A percentile compares a stretch with the other conserved stretches of the same genome.
Conservation (phyloP, 1,284 basidiomycete species). For the Irpex rosettiformis region DNA sequence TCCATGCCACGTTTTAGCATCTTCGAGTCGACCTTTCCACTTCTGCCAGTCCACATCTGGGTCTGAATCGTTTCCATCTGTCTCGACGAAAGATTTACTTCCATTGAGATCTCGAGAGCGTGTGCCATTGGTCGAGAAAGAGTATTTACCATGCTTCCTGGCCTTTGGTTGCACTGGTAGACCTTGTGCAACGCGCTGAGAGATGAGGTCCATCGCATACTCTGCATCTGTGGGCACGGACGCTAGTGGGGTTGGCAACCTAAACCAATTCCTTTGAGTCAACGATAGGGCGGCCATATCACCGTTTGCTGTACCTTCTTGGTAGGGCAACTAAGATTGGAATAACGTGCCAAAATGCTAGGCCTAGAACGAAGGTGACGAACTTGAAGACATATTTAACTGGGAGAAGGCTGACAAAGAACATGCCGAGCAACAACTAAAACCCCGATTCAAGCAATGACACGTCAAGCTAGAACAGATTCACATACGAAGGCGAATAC, state of each 20-base stretch:
- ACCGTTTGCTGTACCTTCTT: constrained; percentile 34
- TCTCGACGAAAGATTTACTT: background rate
- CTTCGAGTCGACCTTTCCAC: constrained; percentile 44
- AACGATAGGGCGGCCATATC: background rate
- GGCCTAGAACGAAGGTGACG: constrained; percentile 42
- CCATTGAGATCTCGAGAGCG: background rate
- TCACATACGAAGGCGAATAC: constrained; percentile 43
- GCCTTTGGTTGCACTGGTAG: constrained; percentile 30
- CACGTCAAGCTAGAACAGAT: constrained; percentile 6
- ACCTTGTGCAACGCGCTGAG: constrained; percentile 53
- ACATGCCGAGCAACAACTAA: constrained; percentile 34
- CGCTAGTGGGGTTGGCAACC: constrained; percentile 42
- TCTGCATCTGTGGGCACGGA: constrained; percentile 64
- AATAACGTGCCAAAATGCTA: constrained; percentile 61
- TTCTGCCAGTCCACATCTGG: constrained; percentile 48
- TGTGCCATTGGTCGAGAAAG: background rate
- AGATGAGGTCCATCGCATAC: constrained; percentile 64
- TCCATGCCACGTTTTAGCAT: constrained; percentile 40
- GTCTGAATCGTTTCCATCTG: background rate
- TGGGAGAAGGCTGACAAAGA: constrained; percentile 44
- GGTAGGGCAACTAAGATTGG: constrained; percentile 54
- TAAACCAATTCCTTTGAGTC: constrained; percentile 3
- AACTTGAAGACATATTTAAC: constrained; percentile 47
- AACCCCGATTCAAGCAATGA: background rate
- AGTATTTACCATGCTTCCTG: constrained; percentile 4